Conservation (phyloP, 257 asterid species). For the Rubia yunnanensis region DNA sequence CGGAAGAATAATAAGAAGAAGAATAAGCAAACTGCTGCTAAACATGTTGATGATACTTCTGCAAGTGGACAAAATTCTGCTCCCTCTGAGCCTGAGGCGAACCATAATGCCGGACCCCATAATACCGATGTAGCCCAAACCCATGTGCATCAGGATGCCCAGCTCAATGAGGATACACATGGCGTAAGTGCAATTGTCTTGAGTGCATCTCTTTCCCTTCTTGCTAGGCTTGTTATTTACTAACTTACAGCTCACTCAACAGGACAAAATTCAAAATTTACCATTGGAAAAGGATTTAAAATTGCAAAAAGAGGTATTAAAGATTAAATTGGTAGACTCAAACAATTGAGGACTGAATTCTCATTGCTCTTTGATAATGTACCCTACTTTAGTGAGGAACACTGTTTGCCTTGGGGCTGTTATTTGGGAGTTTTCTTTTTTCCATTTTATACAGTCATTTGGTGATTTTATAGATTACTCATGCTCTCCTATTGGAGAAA, state of each 20-base stretch:
- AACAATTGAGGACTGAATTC: not conserved
- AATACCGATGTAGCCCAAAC: conserved; percentile 11
- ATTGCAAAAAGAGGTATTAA: conserved; percentile 44
- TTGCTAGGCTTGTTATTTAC: not conserved
- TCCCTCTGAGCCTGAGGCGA: conserved; percentile 23
- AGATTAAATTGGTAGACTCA: not conserved
- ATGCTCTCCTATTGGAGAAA: conserved; percentile 39
- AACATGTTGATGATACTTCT: conserved; percentile 28
- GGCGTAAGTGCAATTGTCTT: conserved; percentile 22
- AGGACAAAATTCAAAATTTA: conserved; percentile 39
- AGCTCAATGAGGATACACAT: conserved; percentile 22
- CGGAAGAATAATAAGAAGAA: conserved; percentile 64
- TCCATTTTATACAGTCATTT: not conserved
- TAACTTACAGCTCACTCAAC: conserved; percentile 33
- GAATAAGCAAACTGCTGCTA: conserved; percentile 33
- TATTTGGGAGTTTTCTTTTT: not conserved
- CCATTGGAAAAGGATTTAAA: conserved; percentile 35
- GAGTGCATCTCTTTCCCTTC: not conserved
- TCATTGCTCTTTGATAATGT: conserved; percentile 5
- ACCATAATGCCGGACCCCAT: conserved; percentile 17
- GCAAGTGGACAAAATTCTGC: conserved; percentile 22
- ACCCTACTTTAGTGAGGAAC: conserved; percentile 5
- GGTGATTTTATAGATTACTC: conserved; percentile 13
- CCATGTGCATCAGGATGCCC: conserved; percentile 22
- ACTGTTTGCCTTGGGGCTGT: not conserved